Evolutionary conservation across 2,329 filamentous ascomycete species (phyloP), one percentile per base, ranked within the genome.

Genomic region (Verticillium nubilum): DNA sequence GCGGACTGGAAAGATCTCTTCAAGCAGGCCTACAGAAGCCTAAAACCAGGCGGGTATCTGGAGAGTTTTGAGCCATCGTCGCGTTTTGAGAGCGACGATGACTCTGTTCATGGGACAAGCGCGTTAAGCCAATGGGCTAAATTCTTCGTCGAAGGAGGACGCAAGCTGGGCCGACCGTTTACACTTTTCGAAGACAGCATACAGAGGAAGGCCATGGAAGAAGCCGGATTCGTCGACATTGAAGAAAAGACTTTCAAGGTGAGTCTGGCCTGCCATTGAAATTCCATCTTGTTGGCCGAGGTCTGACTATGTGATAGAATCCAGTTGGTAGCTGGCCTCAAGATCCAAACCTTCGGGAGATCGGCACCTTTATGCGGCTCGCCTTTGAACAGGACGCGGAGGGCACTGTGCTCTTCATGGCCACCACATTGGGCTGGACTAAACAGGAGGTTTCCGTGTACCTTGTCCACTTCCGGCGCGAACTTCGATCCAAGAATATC

Each of bases 1-100:
- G 68, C 74, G 1, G 83, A 84, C 60, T 86, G 82, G 68, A 76
- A 77, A 26, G 73, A 78, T 42, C 67, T 86, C 7, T 76, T 85
- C 61, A 72, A 73, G 55, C 78, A 79, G 58, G 68, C 79, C 5
- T 81, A 72, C 67, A 73, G 72, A 58, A 77, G 83, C 60, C 73
- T 84, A 33, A 80, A 80, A 63, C 63, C 70, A 76, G 83, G 83
- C n/a, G 83, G 77, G 5, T 69, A 63, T 60, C 31, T 68, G 15
- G 66, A 68, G 15, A 70, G 69, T 7, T 82, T 74, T 66, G 76
- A 77, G 62, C 76, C 13, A 54, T 66, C 29, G 64, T 60, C 61
- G 17, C 57, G 58, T 13, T 70, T 71, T 13, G 35, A 64, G 35
- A 65, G 62, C 55, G 71, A 74, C 50, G 71, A 74, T 27, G 67